Evolutionary conservation across 148 eudicot species (phyloP), one percentile per base, ranked within the genome.

Genomic region (Dianthus caryophyllus): DNA sequence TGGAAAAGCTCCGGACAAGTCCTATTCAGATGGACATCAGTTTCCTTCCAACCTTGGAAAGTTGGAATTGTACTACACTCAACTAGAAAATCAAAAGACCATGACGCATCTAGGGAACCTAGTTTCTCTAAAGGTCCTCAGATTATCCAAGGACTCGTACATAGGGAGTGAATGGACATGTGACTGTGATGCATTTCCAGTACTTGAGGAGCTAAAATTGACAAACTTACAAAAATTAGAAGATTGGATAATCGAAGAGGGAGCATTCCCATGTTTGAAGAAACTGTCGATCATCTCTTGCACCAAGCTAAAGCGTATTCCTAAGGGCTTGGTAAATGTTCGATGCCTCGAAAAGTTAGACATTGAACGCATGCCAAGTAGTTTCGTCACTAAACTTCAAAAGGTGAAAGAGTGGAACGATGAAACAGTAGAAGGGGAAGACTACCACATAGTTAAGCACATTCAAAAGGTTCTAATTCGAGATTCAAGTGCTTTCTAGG

Each of bases 71-170:
- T 29, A 14, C 52, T 60, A 15, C 24, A 70, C 72, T 30, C 63
- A 55, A 8, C n/a, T 78, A 17, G 36, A 61, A 53, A 24, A 6
- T 1, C 46, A 41, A 30, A 71, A 54, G 4, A 52, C 44, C 10
- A 31, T 78, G 67, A 70, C 5, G 21, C 41, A 50, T 60, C 2
- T 78, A 69, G 81, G 71, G n/a, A 18, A 53, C 47, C 81, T 66
- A 43, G 53, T 1, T 38, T 9, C 1, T n/a, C 65, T 78, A 1
- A 69, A 52, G 65, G 22, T 47, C 65, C 56, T 78, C 9, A 4
- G 10, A 18, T 20, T 77, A 47, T 61, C 64, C 11, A 41, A 53
- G 51, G 53, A 64, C 52, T 73, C 77, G 0, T 78, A 65, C 52
- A 5, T 73, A 14, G 80, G 75, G 21, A 54, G 8, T 13, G 61